Base-by-base conservation (phyloP, 306 rosid species). In the Arachis stenosperma region DNA sequence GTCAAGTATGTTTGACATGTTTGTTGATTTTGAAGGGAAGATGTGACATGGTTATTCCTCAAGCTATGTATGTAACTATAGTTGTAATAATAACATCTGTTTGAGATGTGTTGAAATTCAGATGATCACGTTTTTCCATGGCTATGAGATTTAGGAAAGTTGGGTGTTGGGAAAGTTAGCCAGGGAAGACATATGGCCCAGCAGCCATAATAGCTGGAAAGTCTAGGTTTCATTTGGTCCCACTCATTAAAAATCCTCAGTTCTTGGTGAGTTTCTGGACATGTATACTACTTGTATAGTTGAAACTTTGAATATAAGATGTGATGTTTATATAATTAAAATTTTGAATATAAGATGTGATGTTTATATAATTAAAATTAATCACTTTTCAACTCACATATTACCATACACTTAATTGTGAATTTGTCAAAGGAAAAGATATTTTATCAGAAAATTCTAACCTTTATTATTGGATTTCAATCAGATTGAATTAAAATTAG, bases 311-410 rank as follows among this genome's bases (percentile, higher is more conserved):
- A 40, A 48, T 40, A 30, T 15, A 57, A 51, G 61, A 41, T 50
- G 74, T 57, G 77, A 57, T 75, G 39, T 48, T 50, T 29, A 77
- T 42, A 70, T 51, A 51, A 42, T 50, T 58, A 65, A 56, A 63
- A n/a, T n/a, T 8, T 44, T 54, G 69, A 40, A 48, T 40, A 30
- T 15, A 57, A 51, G 61, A 41, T 50, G 74, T 57, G 77, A 57
- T 75, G 39, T 48, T 50, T 29, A 77, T 42, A 70, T 51, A 51
- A 42, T 50, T 58, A 65, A 13, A 17, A 13, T 68, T 51, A 54
- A 69, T 69, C 44, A 44, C 69, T 33, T 10, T 37, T 54, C 60
- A 74, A 69, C 30, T 69, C 51, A 55, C 52, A 68, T 22, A 22
- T 1, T 22, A 22, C 27, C 27, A 22, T 22, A 22, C 0, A 22